Evolutionary conservation across 768 basidiomycete species (phyloP), one percentile per base, ranked within the genome.

Genomic region (Flagelloscypha sp.): DNA sequence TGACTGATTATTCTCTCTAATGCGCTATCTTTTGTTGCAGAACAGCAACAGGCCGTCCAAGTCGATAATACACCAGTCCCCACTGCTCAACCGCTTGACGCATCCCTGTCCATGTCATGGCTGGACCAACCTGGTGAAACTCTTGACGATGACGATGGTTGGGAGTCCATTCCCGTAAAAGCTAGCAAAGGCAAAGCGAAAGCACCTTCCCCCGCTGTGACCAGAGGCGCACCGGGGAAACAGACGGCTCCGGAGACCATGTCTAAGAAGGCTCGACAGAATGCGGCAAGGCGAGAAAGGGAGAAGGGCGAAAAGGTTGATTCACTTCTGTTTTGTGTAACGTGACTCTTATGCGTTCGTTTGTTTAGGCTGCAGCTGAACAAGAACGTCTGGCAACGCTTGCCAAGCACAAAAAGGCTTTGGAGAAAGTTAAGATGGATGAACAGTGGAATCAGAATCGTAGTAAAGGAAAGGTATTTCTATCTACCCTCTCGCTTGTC

Each of bases 131-230:
- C n/a, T n/a, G n/a, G n/a, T n/a, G n/a, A n/a, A n/a, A n/a, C n/a
- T n/a, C n/a, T 76, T 39, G 76, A 71, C 18, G 84, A 83, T 50
- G 84, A 84, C 36, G 84, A 80, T 33, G 81, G 76, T 2, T 88
- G 85, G 87, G 82, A 75, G 16, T 72, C 85, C 27, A 84, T 89
- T 46, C 72, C 65, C 57, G 73, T 74, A 46, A 67, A 68, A 38
- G 52, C 57, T 24, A 65, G 2, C 29, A 18, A 13, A 38, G 16
- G 27, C 30, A 28, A 30, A 23, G 27, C 24, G 41, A 30, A 23
- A 60, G 58, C 40, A 22, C 18, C 35, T 5, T 24, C 35, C 17
- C 45, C 40, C 27, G 35, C 40, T 10, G 45, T 41, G 24, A 40
- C 36, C 37, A 44, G 28, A 10, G 33, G 36, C 7, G 20, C 36